Evolutionary conservation across 257 asterid genomes (phyloP).

Genomic region (Verbena officinalis): DNA sequence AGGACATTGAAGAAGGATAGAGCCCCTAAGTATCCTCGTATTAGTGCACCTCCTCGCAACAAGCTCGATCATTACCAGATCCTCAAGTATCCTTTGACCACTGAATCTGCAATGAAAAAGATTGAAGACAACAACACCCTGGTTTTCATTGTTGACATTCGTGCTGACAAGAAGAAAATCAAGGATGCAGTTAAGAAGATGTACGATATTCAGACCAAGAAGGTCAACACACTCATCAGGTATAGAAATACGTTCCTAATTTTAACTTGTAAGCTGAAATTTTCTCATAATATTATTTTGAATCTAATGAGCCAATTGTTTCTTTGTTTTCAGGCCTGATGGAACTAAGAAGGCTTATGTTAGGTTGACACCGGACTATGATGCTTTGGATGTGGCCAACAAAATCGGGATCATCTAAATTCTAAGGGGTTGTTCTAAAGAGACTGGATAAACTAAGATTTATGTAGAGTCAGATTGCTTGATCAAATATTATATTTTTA

Average conservation of each 20-base stretch:
- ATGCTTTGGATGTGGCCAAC: constrained; percentile 62
- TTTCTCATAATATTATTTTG: no score
- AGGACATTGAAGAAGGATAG: constrained; percentile 56
- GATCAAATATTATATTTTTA: constrained; percentile 20
- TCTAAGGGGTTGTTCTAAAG: not conserved
- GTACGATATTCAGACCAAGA: constrained; percentile 55
- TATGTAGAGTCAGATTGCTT: constrained; percentile 25
- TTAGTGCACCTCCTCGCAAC: constrained; percentile 56
- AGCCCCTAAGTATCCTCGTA: constrained; percentile 54
- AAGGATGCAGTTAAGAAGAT: constrained; percentile 58
- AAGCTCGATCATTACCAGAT: constrained; percentile 54
- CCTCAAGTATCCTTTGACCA: constrained; percentile 49
- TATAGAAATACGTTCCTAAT: not conserved
- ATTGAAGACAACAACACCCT: constrained; percentile 59
- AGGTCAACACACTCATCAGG: constrained; percentile 60
- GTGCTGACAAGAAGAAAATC: constrained; percentile 57
- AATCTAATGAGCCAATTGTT: no score
- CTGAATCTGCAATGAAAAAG: constrained; percentile 60
- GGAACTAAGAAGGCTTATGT: constrained; percentile 69
- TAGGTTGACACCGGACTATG: constrained; percentile 53
- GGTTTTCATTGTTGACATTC: constrained; percentile 54
- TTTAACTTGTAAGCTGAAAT: not conserved
- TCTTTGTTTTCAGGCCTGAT: constrained; percentile 44
- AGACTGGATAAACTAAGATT: constrained; percentile 5
- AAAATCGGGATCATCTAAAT: constrained; percentile 50